These are phyloP conservation scores for Diaporthe ampelina DNA, from an alignment of 2,329 filamentous ascomycete genomes.

Conservation along the genomic window DNA sequence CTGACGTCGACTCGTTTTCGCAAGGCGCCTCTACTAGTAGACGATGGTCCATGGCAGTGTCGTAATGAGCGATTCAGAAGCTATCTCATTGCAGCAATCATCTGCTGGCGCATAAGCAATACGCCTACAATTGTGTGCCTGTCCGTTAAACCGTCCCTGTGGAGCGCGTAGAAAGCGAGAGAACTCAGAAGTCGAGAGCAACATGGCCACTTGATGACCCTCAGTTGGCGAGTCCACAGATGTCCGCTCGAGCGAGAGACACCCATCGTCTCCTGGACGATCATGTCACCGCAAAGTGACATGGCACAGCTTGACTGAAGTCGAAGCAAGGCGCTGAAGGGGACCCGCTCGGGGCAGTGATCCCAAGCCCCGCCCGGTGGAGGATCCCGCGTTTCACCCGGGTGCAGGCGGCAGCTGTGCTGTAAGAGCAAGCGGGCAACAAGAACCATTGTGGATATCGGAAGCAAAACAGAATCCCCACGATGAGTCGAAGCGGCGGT, in stretches of 20 bases:
- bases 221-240: too few species aligned
- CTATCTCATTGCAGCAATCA: background rate
- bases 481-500: conserved; percentile 5
- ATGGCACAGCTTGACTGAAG: background rate
- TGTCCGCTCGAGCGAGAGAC: background rate
- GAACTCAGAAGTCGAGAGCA: background rate
- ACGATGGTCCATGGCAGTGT: background rate
- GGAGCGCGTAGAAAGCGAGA: background rate
- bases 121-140: background rate
- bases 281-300: background rate
- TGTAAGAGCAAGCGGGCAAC: background rate
- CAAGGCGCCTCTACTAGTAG: background rate
- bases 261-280: background rate
- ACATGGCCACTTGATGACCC: background rate
- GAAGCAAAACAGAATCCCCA: background rate
- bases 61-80: too few species aligned
- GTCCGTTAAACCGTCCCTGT: background rate
- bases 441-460: background rate
- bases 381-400: conserved; percentile 14
- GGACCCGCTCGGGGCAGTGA: background rate
- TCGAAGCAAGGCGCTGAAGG: background rate
- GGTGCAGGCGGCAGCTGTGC: background rate
- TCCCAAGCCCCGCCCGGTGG: background rate
- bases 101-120: background rate
- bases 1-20: background rate